These are phyloP conservation scores for Xylaria sp. DNA, from an alignment of 2,329 filamentous ascomycete species.

Conservation along the genomic window DNA sequence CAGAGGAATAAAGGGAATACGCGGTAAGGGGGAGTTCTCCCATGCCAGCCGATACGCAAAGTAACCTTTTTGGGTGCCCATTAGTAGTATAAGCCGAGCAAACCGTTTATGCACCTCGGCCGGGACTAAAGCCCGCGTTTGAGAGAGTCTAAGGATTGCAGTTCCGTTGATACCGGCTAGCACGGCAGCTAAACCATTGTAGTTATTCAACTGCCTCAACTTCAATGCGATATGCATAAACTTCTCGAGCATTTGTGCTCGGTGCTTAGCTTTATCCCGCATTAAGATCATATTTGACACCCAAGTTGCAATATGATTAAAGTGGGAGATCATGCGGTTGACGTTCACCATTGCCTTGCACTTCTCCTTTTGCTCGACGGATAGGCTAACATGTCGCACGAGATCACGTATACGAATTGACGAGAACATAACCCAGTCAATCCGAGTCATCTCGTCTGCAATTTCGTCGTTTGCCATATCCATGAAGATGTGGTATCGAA, in stretches of 20 bases:
- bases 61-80: slow-evolving; percentile 91
- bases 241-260: slow-evolving; percentile 88
- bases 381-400: slow-evolving; percentile 85
- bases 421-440: slow-evolving; percentile 98
- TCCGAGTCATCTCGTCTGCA: slow-evolving; percentile 88
- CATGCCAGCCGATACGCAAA: slow-evolving; percentile 96
- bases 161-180: slow-evolving; percentile 91
- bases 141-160: slow-evolving; percentile 79
- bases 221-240: slow-evolving; percentile 91
- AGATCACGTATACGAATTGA: slow-evolving; percentile 92
- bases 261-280: slow-evolving; percentile 93
- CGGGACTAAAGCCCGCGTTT: slow-evolving; percentile 79
- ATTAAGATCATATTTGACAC: slow-evolving; percentile 84
- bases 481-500: slow-evolving; percentile 90
- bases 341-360: slow-evolving; percentile 83
- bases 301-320: slow-evolving; percentile 84
- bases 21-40: slow-evolving; percentile 89
- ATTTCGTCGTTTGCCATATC: slow-evolving; percentile 82
- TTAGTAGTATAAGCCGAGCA: slow-evolving; percentile 84
- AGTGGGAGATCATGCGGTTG: slow-evolving; percentile 92
- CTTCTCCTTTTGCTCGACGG: slow-evolving; percentile 71
- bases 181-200: slow-evolving; percentile 93
- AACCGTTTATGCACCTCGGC: slow-evolving; percentile 79
- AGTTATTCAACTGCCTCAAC: slow-evolving; percentile 91
- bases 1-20: slow-evolving; percentile 92